These are phyloP conservation scores for Serendipita sp. DNA, from an alignment of 1,284 basidiomycete species.

Conservation along the genomic window DNA sequence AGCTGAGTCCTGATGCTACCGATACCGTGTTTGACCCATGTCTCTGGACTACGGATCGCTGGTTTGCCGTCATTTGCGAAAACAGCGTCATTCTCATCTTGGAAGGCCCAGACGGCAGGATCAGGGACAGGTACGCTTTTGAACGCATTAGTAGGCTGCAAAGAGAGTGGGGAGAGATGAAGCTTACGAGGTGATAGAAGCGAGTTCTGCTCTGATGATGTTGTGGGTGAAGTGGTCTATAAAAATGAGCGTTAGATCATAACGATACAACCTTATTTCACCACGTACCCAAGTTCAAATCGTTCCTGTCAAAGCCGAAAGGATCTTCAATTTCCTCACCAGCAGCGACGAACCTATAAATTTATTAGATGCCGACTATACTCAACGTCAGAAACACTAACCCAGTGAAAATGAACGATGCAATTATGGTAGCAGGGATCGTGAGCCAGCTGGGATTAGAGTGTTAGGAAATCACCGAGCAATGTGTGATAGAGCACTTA, in stretches of 20 bases:
- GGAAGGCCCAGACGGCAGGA: constrained; percentile 20
- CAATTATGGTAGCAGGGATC: constrained; percentile 31
- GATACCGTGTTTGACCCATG: not conserved
- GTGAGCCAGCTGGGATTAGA: constrained; percentile 25
- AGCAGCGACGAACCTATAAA: constrained; percentile 20
- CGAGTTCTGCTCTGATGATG: constrained; percentile 24
- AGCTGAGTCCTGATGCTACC: not conserved
- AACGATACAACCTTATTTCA: no score
- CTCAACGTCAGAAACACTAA: not conserved
- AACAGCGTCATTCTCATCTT: constrained; percentile 13
- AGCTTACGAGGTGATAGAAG: constrained; percentile 19
- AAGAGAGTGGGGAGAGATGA: not conserved
- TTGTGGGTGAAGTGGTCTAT: constrained; percentile 20
- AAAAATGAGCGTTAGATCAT: no score
- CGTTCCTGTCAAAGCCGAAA: constrained; percentile 10
- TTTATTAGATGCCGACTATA: not conserved
- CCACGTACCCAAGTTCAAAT: constrained; percentile 8
- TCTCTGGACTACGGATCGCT: not conserved
- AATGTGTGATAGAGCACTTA: constrained; percentile 23
- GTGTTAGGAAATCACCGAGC: not conserved
- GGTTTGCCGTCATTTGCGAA: constrained; percentile 9
- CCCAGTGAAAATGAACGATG: constrained; percentile 10
- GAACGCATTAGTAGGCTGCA: no score
- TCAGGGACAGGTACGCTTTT: constrained; percentile 14
- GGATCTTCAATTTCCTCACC: constrained; percentile 15